Conservation (phyloP, 371 early-diverging fungal genomes). For the Fennellomyces sp. region DNA sequence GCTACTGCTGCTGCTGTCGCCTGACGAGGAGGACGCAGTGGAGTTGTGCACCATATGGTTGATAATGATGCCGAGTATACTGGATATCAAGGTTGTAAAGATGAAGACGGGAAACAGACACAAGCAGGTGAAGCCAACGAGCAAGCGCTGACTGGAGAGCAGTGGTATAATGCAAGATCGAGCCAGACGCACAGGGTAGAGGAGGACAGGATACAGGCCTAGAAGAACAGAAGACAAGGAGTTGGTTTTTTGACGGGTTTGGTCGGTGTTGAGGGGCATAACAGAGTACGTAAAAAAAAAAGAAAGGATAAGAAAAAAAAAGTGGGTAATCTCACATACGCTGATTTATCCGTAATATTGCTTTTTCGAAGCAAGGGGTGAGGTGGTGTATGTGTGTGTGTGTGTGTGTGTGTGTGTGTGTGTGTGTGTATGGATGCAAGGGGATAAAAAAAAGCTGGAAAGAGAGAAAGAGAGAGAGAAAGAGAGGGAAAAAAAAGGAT, state of each 20-base stretch:
- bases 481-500: neutral
- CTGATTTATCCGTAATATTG: no score
- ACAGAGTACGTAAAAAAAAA: no score
- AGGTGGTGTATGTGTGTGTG: no score
- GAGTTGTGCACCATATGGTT: conserved; percentile 11
- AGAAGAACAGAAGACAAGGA: neutral
- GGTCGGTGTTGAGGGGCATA: no score
- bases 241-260: no score
- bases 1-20: neutral
- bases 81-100: conserved; percentile 13
- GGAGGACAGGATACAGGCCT: neutral
- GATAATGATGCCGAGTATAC: conserved; percentile 13
- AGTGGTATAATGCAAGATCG: neutral
- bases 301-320: no score
- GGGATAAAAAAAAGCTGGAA: no score
- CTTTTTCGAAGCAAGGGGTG: no score
- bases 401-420: no score
- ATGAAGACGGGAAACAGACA: conserved; percentile 18
- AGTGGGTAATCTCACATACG: no score
- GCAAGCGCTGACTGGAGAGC: conserved; percentile 9
- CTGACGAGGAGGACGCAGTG: conserved; percentile 5
- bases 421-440: no score
- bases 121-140: conserved; percentile 10
- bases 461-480: no score
- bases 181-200: neutral